These are phyloP conservation scores for Citrus sinensis DNA, from an alignment of 345 rosid species.

Conservation along the genomic window DNA sequence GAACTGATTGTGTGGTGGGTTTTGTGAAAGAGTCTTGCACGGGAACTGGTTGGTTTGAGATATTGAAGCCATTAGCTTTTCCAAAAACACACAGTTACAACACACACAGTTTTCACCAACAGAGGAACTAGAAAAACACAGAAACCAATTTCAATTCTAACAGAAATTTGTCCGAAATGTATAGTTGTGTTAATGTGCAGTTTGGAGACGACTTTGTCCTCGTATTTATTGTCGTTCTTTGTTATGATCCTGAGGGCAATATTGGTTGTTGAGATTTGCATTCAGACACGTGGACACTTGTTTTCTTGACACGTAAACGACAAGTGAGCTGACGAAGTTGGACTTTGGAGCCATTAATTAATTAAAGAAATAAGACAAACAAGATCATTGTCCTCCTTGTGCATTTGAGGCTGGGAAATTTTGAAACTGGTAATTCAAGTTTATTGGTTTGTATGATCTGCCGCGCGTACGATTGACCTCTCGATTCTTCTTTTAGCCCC, in stretches of 20 bases:
- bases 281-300: neutral
- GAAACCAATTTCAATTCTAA: neutral
- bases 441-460: neutral
- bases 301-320: neutral
- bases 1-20: constrained; percentile 4
- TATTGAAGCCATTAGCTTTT: constrained; percentile 47
- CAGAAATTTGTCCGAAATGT: neutral
- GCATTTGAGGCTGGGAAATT: neutral
- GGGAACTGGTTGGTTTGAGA: constrained; percentile 46
- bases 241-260: neutral
- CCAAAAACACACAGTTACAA: neutral
- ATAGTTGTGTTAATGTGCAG: neutral
- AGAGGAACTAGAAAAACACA: neutral
- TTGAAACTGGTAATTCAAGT: neutral
- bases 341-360: neutral
- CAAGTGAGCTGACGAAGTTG: neutral
- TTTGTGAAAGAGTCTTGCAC: constrained; percentile 28
- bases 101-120: neutral
- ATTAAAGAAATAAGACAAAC: neutral
- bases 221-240: neutral
- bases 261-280: neutral
- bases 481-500: neutral
- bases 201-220: neutral
- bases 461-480: neutral
- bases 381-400: neutral